Conservation (phyloP, 345 rosid genomes). For the Arabidopsis suecica region DNA sequence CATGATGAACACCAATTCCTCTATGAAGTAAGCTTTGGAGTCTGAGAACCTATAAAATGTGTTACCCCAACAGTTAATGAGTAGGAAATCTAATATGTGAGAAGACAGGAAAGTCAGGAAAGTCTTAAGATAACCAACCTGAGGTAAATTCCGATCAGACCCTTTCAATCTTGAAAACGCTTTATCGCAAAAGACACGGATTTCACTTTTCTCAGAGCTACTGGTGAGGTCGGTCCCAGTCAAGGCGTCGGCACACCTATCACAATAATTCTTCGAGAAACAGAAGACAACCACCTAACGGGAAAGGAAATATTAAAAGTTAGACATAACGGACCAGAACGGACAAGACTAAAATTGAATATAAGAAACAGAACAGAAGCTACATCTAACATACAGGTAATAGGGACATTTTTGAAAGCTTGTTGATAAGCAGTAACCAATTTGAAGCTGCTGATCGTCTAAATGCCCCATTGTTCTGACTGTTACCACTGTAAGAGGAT, state of each 20-base stretch:
- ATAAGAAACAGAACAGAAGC: conserved; percentile 30
- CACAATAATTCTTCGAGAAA: conserved; percentile 96
- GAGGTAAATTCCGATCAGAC: conserved; percentile 93
- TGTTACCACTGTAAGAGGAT: conserved; percentile 55
- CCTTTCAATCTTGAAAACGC: conserved; percentile 96
- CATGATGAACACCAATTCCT: conserved; percentile 99
- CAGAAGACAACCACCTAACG: conserved; percentile 86
- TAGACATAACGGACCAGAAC: conserved; percentile 20
- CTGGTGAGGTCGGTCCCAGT: conserved; percentile 79
- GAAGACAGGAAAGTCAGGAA: conserved; percentile 14
- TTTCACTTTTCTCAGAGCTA: conserved; percentile 86
- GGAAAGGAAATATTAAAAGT: conserved; percentile 12
- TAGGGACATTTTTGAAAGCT: conserved; percentile 80
- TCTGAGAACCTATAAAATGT: conserved; percentile 72
- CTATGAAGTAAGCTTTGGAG: conserved; percentile 85
- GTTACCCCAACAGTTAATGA: conserved; percentile 37
- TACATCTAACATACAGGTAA: conserved; percentile 67
- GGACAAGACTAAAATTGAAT: neutral
- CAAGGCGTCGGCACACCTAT: conserved; percentile 81
- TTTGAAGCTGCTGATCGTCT: conserved; percentile 79
- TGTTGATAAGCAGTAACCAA: conserved; percentile 85
- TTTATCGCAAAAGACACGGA: conserved; percentile 89
- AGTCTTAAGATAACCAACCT: conserved; percentile 59
- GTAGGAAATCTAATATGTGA: conserved; percentile 33
- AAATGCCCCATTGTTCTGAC: conserved; percentile 70